A percentile compares a stretch with the other conserved stretches of the same genome.
Evolutionary conservation across 208 protist species (phyloP).

Genomic region (Giardia duodenalis): DNA sequence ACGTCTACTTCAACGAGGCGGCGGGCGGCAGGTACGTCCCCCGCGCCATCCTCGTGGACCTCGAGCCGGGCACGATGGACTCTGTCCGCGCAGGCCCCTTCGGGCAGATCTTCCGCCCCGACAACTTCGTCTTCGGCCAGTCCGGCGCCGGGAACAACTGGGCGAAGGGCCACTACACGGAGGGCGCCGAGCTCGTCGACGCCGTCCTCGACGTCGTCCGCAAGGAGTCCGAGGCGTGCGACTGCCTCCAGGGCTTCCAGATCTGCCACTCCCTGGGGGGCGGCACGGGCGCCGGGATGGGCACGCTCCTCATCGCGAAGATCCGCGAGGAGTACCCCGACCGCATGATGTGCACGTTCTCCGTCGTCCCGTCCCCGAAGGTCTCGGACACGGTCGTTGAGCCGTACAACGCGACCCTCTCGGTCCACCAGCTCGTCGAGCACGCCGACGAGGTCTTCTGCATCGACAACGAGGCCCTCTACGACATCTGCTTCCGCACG

Average conservation of each 20-base stretch:
- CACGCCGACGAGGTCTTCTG: constrained; percentile 53
- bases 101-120: constrained; percentile 69
- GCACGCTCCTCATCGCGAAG: constrained; percentile 85
- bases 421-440: constrained; percentile 55
- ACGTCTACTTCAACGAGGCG: constrained; percentile 93
- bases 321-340: constrained; percentile 90
- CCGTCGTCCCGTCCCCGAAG: constrained; percentile 73
- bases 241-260: constrained; percentile 94
- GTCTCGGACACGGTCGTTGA: constrained; percentile 11
- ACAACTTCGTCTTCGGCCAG: constrained; percentile 94
- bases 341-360: constrained; percentile 92
- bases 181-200: constrained; percentile 88
- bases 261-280: constrained; percentile 88
- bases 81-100: constrained; percentile 59
- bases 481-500: constrained; percentile 57
- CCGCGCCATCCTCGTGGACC: constrained; percentile 62
- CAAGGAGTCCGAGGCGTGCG: constrained; percentile 86
- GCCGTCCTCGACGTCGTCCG: constrained; percentile 81
- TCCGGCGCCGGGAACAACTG: constrained; percentile 92
- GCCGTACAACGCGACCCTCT: constrained; percentile 5
- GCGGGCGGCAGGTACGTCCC: constrained; percentile 65
- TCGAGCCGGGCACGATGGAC: constrained; percentile 87
- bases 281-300: constrained; percentile 87
- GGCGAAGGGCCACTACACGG: constrained; percentile 92
- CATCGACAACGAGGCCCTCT: constrained; percentile 62